Evolutionary conservation across 768 basidiomycete species (phyloP).

Genomic region (Macrolepiota fuliginosa): DNA sequence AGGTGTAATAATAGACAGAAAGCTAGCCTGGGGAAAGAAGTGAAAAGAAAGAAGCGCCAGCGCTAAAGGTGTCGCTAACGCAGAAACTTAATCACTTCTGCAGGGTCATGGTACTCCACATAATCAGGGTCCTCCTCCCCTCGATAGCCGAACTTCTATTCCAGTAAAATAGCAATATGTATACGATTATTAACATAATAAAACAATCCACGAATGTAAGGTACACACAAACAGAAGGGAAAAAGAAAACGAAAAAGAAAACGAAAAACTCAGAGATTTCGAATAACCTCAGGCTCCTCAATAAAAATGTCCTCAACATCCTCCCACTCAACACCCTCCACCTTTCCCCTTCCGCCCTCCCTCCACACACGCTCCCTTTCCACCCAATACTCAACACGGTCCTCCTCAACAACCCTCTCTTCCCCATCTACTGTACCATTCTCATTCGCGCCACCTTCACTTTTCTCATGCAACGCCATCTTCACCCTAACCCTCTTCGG

Average conservation of each 20-base stretch:
- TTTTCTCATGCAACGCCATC: slow-evolving; percentile 5
- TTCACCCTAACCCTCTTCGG: slow-evolving; percentile 57
- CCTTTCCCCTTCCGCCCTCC: slow-evolving; percentile 25
- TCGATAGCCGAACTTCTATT: no score
- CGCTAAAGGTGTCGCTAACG: no score
- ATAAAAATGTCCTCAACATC: slow-evolving; percentile 83
- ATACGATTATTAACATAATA: not conserved
- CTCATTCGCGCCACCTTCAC: slow-evolving; percentile 42
- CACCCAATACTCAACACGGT: slow-evolving; percentile 18
- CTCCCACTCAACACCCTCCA: slow-evolving; percentile 26
- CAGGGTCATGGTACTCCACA: no score
- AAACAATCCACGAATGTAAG: slow-evolving; percentile 11
- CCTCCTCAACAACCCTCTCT: slow-evolving; percentile 51
- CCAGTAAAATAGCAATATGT: no score
- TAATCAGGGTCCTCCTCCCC: no score
- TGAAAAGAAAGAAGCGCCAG: no score
- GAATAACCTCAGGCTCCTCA: slow-evolving; percentile 48
- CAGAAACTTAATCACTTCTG: no score
- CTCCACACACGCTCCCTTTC: slow-evolving; percentile 40
- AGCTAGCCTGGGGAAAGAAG: no score
- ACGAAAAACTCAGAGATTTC: not conserved
- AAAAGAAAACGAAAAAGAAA: no score
- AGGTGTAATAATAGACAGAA: not conserved
- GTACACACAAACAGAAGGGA: not conserved
- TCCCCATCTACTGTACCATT: slow-evolving; percentile 26